Percentiles rank a stretch among this genome's conserved stretches.
Evolutionary conservation across 345 rosid species (phyloP).

Genomic region (Hibiscus syriacus): DNA sequence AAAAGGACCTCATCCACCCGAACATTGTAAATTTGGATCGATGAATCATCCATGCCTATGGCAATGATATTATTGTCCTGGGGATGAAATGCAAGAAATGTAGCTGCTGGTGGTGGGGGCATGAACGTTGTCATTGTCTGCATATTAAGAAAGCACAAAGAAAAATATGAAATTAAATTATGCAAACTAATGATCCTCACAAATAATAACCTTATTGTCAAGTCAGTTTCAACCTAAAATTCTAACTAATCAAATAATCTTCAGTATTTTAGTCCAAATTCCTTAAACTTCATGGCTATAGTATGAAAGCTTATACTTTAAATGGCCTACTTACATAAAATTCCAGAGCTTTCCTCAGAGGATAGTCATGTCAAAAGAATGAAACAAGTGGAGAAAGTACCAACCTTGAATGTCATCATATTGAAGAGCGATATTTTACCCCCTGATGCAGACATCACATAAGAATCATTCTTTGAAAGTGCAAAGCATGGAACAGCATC

Average conservation of each 20-base stretch:
- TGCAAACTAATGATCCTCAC: neutral
- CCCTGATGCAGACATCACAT: constrained; percentile 81
- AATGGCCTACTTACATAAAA: neutral
- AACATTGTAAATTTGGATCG: constrained; percentile 62
- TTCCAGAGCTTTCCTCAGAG: too few relatives aligned
- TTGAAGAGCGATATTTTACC: constrained; percentile 62
- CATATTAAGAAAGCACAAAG: constrained; percentile 15
- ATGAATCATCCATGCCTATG: constrained; percentile 78
- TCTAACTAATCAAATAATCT: neutral
- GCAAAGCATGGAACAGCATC: constrained; percentile 82
- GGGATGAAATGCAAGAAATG: constrained; percentile 79
- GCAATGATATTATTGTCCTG: constrained; percentile 67
- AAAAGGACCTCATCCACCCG: constrained; percentile 53
- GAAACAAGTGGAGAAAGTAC: constrained; percentile 3
- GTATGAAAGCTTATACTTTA: neutral
- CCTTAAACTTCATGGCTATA: neutral
- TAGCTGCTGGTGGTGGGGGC: constrained; percentile 79
- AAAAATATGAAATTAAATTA: neutral
- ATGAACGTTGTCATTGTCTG: constrained; percentile 77
- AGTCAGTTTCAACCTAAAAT: neutral
- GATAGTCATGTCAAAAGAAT: neutral
- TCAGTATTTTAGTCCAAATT: neutral
- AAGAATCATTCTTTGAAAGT: constrained; percentile 58
- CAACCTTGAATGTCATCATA: constrained; percentile 74
- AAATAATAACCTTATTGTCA: neutral